A percentile compares a stretch with the other conserved stretches of the same genome.
These are phyloP conservation scores for Lasiodiplodia citricola DNA, from an alignment of 2,329 filamentous ascomycete species.

Conservation along the genomic window DNA sequence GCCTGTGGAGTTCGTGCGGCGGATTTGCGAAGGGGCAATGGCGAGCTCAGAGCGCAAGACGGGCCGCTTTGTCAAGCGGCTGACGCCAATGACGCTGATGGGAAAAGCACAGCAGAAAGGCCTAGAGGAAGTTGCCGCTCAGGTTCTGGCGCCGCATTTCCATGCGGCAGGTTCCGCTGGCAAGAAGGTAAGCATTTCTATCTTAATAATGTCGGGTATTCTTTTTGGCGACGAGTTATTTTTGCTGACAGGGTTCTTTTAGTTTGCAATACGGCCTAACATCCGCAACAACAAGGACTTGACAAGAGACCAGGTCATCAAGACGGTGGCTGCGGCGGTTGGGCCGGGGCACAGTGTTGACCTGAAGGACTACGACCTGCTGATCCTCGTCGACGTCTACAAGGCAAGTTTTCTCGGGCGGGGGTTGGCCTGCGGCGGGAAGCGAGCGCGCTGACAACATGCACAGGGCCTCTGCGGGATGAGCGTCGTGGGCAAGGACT, in stretches of 20 bases:
- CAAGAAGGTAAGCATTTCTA: slow-evolving; percentile 56
- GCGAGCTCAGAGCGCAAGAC: slow-evolving; percentile 57
- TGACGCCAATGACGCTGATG: slow-evolving; percentile 64
- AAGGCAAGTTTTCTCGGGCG: slow-evolving; percentile 61
- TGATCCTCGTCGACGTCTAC: slow-evolving; percentile 80
- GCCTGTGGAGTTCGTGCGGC: slow-evolving; percentile 64
- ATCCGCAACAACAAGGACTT: slow-evolving; percentile 75
- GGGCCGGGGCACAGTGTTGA: slow-evolving; percentile 75
- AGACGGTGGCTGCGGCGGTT: slow-evolving; percentile 70
- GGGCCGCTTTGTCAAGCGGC: slow-evolving; percentile 63
- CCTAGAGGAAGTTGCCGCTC: slow-evolving; percentile 66
- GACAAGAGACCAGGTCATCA: slow-evolving; percentile 72
- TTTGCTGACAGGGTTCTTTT: slow-evolving; percentile 18
- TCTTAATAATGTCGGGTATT: background rate
- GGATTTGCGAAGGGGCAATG: slow-evolving; percentile 62
- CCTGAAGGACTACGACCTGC: slow-evolving; percentile 76
- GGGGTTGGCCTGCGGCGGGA: background rate
- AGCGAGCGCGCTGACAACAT: slow-evolving; percentile 29
- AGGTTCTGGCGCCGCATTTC: slow-evolving; percentile 70
- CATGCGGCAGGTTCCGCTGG: slow-evolving; percentile 54
- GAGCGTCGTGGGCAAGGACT: slow-evolving; percentile 77
- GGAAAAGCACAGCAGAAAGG: slow-evolving; percentile 73
- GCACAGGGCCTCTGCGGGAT: slow-evolving; percentile 74
- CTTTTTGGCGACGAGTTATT: background rate
- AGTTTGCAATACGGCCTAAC: slow-evolving; percentile 86